These are phyloP conservation scores for Phyllosticta citribraziliensis DNA, from an alignment of 2,329 filamentous ascomycete genomes.

Conservation along the genomic window DNA sequence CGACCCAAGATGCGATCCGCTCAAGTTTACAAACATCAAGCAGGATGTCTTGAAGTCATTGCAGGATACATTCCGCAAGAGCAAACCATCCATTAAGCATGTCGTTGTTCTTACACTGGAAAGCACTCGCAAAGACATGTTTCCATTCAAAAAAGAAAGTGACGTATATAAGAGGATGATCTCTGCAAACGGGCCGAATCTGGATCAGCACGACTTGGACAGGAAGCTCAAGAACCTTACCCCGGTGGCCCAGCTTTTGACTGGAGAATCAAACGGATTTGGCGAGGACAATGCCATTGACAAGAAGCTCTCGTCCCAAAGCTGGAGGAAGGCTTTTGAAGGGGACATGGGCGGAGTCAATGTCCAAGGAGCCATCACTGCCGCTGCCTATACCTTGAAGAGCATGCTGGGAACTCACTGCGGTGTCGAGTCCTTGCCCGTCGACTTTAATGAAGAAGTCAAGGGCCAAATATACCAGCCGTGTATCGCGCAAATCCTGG, in stretches of 20 bases:
- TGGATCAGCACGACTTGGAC: slow-evolving; percentile 19
- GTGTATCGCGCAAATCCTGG: slow-evolving; percentile 29
- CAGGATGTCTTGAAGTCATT: slow-evolving; percentile 23
- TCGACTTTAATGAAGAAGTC: slow-evolving; percentile 31
- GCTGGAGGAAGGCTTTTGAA: background rate
- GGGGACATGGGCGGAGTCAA: slow-evolving; percentile 17
- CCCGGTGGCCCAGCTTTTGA: slow-evolving; percentile 25
- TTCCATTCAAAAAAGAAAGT: slow-evolving; percentile 28
- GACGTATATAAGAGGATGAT: slow-evolving; percentile 24
- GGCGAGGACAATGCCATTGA: slow-evolving; percentile 12
- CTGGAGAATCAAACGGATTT: slow-evolving; percentile 26
- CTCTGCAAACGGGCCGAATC: slow-evolving; percentile 14
- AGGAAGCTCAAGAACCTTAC: slow-evolving; percentile 22
- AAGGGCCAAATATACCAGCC: slow-evolving; percentile 30
- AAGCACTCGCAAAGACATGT: slow-evolving; percentile 32
- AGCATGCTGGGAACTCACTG: slow-evolving; percentile 31
- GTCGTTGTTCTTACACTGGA: slow-evolving; percentile 31
- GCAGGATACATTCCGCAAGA: slow-evolving; percentile 19
- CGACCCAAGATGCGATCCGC: slow-evolving; percentile 25
- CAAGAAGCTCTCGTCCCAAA: background rate
- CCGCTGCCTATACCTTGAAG: slow-evolving; percentile 31
- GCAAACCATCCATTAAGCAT: slow-evolving; percentile 27
- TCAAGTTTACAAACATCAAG: slow-evolving; percentile 30
- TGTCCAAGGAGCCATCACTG: slow-evolving; percentile 27
- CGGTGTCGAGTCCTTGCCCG: slow-evolving; percentile 30